phyloP scores from a whole-genome alignment of 192 early-diverging fungal species.

The Martensiomyces pterosporus region DNA sequence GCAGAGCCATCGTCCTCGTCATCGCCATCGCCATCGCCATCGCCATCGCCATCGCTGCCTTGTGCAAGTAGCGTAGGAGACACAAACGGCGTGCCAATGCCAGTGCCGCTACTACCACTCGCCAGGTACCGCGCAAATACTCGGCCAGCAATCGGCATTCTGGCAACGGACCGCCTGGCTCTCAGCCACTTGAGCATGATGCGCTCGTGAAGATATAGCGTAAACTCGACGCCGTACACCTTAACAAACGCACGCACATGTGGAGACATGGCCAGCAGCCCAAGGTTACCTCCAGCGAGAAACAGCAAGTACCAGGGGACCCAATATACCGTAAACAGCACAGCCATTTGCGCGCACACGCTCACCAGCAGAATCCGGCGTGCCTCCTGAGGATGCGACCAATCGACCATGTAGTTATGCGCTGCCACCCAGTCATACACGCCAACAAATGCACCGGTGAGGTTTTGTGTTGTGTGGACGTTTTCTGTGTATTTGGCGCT shows the following conservation, averaged over 20 bases:
- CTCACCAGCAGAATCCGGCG: conserved; percentile 23
- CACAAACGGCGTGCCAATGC: conserved; percentile 7
- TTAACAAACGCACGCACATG: conserved; percentile 41
- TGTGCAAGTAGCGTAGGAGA: conserved; percentile 11
- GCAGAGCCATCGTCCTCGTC: not conserved
- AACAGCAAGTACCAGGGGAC: conserved; percentile 44
- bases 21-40: conserved; percentile 14
- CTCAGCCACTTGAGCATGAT: conserved; percentile 10
- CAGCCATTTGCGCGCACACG: conserved; percentile 21
- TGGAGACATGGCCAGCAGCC: conserved; percentile 44
- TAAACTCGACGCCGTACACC: conserved; percentile 36
- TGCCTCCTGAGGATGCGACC: conserved; percentile 34
- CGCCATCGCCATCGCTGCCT: too few relatives aligned
- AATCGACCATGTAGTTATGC: conserved; percentile 41
- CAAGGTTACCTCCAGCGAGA: conserved; percentile 28
- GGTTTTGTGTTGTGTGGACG: conserved; percentile 46
- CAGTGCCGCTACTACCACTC: too few relatives aligned
- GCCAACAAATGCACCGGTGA: conserved; percentile 42
- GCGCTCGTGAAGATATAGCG: conserved; percentile 26
- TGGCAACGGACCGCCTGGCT: conserved; percentile 1
- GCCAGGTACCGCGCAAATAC: not conserved
- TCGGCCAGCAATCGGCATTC: conserved; percentile 11
- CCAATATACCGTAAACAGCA: conserved; percentile 37
- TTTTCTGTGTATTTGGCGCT: conserved; percentile 46
- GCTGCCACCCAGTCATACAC: conserved; percentile 41